Evolutionary conservation across 2,329 filamentous ascomycete genomes (phyloP).

Genomic region (Pseudogymnoascus sp.): DNA sequence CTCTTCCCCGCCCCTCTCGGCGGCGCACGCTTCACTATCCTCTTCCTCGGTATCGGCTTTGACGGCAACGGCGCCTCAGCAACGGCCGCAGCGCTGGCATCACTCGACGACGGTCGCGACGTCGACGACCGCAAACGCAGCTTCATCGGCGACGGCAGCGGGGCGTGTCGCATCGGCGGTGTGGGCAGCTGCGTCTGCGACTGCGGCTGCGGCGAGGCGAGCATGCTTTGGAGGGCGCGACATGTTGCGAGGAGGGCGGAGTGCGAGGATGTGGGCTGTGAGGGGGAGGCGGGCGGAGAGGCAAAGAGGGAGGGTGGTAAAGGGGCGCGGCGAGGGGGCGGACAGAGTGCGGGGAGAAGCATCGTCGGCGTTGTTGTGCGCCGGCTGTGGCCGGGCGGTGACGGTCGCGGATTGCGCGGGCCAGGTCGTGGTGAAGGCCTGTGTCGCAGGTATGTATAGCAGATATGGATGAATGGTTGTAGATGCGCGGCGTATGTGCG

Average conservation of each 20-base stretch:
- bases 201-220: constrained; percentile 34
- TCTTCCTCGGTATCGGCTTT: constrained; percentile 23
- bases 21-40: constrained; percentile 43
- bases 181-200: constrained; percentile 40
- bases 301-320: constrained; percentile 36
- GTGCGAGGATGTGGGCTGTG: constrained; percentile 36
- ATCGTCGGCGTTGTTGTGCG: background rate
- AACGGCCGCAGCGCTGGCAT: constrained; percentile 18
- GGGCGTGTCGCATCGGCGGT: constrained; percentile 38
- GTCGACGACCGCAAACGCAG: constrained; percentile 44
- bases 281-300: constrained; percentile 47
- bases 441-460: background rate
- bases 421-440: background rate
- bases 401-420: background rate
- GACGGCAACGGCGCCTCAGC: constrained; percentile 11
- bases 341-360: background rate
- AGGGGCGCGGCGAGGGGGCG: background rate
- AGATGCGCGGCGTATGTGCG: background rate
- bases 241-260: constrained; percentile 49
- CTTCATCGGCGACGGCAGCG: constrained; percentile 33
- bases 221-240: constrained; percentile 51
- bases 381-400: background rate
- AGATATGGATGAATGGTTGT: background rate
- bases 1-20: constrained; percentile 44
- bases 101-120: constrained; percentile 18